A percentile compares a stretch with the other conserved stretches of the same genome.
These are phyloP conservation scores for Saccharomyces hybrid DNA, from an alignment of 1,139 yeast species.

Conservation along the genomic window DNA sequence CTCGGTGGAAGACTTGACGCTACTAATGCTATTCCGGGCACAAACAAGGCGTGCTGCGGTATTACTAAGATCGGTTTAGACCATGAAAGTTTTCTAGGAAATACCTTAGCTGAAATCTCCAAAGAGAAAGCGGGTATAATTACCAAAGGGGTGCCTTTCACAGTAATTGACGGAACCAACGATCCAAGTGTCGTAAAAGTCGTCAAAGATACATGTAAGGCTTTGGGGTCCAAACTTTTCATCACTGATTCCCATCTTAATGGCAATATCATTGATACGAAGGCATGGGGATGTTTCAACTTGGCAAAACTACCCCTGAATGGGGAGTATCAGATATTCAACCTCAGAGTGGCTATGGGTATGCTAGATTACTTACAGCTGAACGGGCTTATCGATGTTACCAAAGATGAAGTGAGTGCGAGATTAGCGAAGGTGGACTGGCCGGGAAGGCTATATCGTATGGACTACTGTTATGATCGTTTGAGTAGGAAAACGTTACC, in stretches of 20 bases:
- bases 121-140: slow-evolving; percentile 78
- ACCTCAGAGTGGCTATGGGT: slow-evolving; percentile 62
- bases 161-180: slow-evolving; percentile 70
- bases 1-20: slow-evolving; percentile 86
- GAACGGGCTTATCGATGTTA: slow-evolving; percentile 16
- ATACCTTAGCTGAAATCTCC: slow-evolving; percentile 57
- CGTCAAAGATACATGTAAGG: slow-evolving; percentile 25
- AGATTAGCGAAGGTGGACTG: slow-evolving; percentile 51
- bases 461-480: slow-evolving; percentile 26
- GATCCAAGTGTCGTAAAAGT: slow-evolving; percentile 42
- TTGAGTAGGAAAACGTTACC: slow-evolving; percentile 21
- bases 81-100: slow-evolving; percentile 71
- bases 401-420: slow-evolving; percentile 33
- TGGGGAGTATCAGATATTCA: slow-evolving; percentile 67
- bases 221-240: slow-evolving; percentile 19
- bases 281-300: slow-evolving; percentile 33
- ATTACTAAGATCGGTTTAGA: slow-evolving; percentile 82
- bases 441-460: slow-evolving; percentile 57
- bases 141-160: slow-evolving; percentile 46
- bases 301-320: slow-evolving; percentile 39
- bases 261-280: slow-evolving; percentile 15
- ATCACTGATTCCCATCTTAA: slow-evolving; percentile 17
- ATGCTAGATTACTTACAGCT: slow-evolving; percentile 38
- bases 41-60: slow-evolving; percentile 51
- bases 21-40: slow-evolving; percentile 54